These are phyloP conservation scores for Chimonanthus praecox DNA, from an alignment of 164 flowering plant species.

Conservation along the genomic window DNA sequence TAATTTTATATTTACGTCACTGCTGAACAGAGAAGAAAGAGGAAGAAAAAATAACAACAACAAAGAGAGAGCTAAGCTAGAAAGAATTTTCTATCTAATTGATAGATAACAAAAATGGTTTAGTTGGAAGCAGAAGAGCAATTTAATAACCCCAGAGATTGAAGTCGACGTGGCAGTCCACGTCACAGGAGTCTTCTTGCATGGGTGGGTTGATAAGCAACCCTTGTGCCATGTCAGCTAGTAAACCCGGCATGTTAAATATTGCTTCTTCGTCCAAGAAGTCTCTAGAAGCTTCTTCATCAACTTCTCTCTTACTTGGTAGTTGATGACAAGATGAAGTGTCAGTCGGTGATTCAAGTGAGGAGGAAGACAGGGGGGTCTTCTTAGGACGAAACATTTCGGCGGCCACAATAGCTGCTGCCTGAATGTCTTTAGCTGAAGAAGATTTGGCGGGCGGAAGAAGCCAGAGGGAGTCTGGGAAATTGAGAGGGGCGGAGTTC, in stretches of 20 bases:
- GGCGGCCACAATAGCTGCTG: slow-evolving; percentile 29
- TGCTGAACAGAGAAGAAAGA: no score
- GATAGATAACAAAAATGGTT: no score
- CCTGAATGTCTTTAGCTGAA: slow-evolving; percentile 19
- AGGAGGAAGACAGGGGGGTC: no score
- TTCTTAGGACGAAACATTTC: slow-evolving; percentile 7
- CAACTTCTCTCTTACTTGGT: slow-evolving; percentile 8
- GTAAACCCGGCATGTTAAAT: slow-evolving; percentile 29
- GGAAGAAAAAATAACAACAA: no score
- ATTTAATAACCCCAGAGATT: slow-evolving; percentile 40
- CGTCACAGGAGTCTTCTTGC: slow-evolving; percentile 4
- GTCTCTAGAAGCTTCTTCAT: neutral
- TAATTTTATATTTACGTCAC: no score
- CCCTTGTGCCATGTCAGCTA: slow-evolving; percentile 49
- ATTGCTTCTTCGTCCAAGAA: slow-evolving; percentile 21
- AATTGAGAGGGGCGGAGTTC: slow-evolving; percentile 29
- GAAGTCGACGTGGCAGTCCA: slow-evolving; percentile 29
- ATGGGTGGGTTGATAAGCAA: slow-evolving; percentile 43
- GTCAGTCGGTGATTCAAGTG: neutral
- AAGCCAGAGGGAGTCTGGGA: slow-evolving; percentile 25
- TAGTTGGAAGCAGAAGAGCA: no score
- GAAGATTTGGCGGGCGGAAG: slow-evolving; percentile 24
- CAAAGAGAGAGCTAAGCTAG: no score
- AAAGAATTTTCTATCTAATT: no score
- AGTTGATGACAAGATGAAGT: neutral